Evolutionary conservation across 176 grass and related monocot species (phyloP).

Genomic region (Zea luxurians): DNA sequence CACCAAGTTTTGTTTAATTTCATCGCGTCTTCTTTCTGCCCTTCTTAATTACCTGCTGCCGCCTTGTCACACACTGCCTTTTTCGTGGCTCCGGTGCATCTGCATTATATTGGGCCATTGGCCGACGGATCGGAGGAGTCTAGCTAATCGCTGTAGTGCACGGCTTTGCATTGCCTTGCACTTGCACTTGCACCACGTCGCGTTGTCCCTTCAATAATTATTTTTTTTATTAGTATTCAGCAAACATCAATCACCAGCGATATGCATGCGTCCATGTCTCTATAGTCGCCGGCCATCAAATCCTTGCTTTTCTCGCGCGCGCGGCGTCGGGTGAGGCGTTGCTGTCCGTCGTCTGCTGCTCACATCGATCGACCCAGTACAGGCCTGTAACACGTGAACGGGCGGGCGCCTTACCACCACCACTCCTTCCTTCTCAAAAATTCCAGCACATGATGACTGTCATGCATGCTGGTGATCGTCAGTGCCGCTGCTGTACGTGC

Average conservation of each 20-base stretch:
- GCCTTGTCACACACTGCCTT: neutral
- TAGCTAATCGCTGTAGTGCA: constrained; percentile 22
- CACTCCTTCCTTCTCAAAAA: neutral
- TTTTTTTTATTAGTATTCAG: neutral
- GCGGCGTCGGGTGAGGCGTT: constrained; percentile 28
- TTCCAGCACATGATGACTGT: neutral
- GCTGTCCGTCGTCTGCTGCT: neutral
- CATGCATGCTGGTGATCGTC: neutral
- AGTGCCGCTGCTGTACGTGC: neutral
- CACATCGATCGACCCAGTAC: no score
- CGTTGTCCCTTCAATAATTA: neutral
- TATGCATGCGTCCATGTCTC: neutral
- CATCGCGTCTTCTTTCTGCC: no score
- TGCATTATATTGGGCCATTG: neutral
- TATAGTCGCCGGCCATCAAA: constrained; percentile 3
- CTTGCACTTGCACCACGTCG: constrained; percentile 25
- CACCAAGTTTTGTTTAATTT: no score
- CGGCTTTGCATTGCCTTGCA: neutral
- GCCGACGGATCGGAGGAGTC: neutral
- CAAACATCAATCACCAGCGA: neutral
- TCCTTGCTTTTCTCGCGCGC: neutral
- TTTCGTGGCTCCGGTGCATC: neutral
- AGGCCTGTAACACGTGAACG: constrained; percentile 20
- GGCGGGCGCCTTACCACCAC: no score
- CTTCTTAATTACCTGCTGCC: neutral